A percentile compares a stretch with the other conserved stretches of the same genome.
Evolutionary conservation across 225 moss, liverwort and hornwort genomes (phyloP).

Genomic region (Sphagnum tenellum): DNA sequence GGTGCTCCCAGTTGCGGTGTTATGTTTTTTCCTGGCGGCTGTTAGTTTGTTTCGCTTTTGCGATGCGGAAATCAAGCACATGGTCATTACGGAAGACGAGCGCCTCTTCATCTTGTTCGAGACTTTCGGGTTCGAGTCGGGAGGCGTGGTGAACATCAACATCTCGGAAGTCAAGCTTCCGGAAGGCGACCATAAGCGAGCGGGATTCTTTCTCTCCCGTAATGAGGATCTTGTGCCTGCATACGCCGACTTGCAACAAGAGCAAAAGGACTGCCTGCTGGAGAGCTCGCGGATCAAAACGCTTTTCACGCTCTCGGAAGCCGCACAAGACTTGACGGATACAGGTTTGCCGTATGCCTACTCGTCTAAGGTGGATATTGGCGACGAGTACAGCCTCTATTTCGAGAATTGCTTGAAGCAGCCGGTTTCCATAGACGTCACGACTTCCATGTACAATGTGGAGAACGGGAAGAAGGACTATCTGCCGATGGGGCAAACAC

Average conservation of each 20-base stretch:
- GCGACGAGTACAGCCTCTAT: slow-evolving; percentile 74
- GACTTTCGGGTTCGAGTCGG: slow-evolving; percentile 61
- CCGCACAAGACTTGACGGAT: not conserved
- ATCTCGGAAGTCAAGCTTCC: slow-evolving; percentile 38
- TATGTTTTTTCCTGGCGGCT: not conserved
- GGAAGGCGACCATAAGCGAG: slow-evolving; percentile 4
- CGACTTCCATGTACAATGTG: slow-evolving; percentile 88
- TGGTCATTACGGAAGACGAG: slow-evolving; percentile 63
- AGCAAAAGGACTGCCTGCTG: slow-evolving; percentile 47
- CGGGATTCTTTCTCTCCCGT: slow-evolving; percentile 73
- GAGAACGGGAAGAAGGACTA: slow-evolving; percentile 53
- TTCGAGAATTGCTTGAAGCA: slow-evolving; percentile 66
- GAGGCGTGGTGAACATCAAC: slow-evolving; percentile 40
- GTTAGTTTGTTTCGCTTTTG: slow-evolving; percentile 2
- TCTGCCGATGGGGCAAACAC: slow-evolving; percentile 75
- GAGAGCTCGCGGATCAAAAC: slow-evolving; percentile 11
- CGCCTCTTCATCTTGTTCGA: slow-evolving; percentile 65
- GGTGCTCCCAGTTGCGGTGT: not conserved
- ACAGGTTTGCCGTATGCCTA: too few species aligned
- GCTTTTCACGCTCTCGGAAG: slow-evolving; percentile 14
- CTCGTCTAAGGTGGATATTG: not conserved
- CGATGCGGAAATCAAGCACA: slow-evolving; percentile 55
- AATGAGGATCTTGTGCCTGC: slow-evolving; percentile 64
- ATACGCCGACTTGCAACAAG: slow-evolving; percentile 33
- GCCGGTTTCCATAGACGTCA: slow-evolving; percentile 68